phyloP scores from a whole-genome alignment of 108 stramenopile species.

The Conticribra weissflogii region DNA sequence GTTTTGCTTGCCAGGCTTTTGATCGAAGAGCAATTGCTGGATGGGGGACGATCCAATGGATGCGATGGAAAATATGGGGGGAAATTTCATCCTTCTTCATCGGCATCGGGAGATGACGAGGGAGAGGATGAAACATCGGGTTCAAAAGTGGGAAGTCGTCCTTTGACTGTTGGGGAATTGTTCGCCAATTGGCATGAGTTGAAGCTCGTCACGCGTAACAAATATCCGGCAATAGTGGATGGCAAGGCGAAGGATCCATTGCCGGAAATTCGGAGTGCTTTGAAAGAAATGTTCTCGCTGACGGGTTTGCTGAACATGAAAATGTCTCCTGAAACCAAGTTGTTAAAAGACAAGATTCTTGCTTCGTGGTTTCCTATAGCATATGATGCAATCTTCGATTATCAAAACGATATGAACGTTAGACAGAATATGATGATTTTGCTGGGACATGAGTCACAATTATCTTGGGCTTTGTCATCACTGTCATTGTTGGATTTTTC shows the following conservation, averaged over 20 bases:
- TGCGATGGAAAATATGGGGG: conserved; percentile 67
- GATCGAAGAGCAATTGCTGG: conserved; percentile 68
- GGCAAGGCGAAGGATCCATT: conserved; percentile 26
- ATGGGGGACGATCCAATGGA: conserved; percentile 59
- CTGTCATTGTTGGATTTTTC: conserved; percentile 25
- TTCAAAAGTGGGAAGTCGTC: conserved; percentile 46
- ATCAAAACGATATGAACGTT: neutral
- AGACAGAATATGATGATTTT: conserved; percentile 15
- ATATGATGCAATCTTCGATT: conserved; percentile 29
- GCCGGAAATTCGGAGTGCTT: conserved; percentile 23
- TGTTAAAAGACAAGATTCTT: neutral
- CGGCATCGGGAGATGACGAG: neutral
- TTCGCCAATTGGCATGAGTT: conserved; percentile 61
- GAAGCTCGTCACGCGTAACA: conserved; percentile 27
- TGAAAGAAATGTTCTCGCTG: conserved; percentile 13
- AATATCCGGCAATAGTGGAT: conserved; percentile 28
- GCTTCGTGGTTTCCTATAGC: conserved; percentile 28
- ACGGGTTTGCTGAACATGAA: neutral
- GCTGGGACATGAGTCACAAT: conserved; percentile 32
- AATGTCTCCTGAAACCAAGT: neutral
- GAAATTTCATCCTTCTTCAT: conserved; percentile 51
- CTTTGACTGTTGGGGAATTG: conserved; percentile 74
- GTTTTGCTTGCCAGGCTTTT: conserved; percentile 58
- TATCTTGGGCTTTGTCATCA: conserved; percentile 19
- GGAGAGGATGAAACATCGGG: neutral